These are phyloP conservation scores for Ilex aquifolium DNA, from an alignment of 257 asterid species.

Conservation along the genomic window DNA sequence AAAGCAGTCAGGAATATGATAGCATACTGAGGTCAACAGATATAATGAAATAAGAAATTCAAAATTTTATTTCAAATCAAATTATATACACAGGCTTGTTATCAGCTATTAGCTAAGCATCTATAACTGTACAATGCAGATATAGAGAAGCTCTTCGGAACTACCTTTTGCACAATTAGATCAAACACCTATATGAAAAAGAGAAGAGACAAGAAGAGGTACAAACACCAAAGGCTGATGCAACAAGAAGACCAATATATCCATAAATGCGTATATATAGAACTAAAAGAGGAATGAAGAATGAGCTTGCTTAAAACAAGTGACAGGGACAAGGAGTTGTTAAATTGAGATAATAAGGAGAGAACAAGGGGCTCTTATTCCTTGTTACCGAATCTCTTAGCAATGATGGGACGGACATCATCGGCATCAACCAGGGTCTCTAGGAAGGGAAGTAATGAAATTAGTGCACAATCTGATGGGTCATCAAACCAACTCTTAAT, in stretches of 20 bases:
- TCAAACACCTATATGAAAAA: conserved; percentile 32
- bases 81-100: neutral
- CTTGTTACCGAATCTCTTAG: conserved; percentile 93
- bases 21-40: neutral
- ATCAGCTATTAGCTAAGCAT: neutral
- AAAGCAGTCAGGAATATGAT: neutral
- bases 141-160: conserved; percentile 29
- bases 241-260: conserved; percentile 26
- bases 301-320: conserved; percentile 30
- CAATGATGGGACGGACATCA: conserved; percentile 94
- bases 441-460: conserved; percentile 83
- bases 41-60: too few species aligned
- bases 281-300: conserved; percentile 38
- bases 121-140: conserved; percentile 55
- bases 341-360: conserved; percentile 38
- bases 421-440: conserved; percentile 85
- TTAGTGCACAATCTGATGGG: conserved; percentile 68
- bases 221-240: conserved; percentile 19
- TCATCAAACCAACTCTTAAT: conserved; percentile 98
- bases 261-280: conserved; percentile 30
- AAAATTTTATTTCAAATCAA: neutral
- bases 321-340: conserved; percentile 28
- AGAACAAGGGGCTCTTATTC: conserved; percentile 79
- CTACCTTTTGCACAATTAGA: conserved; percentile 45
- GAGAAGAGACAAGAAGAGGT: conserved; percentile 15